Evolutionary conservation across 441 rosid species (phyloP).

Genomic region (Pelargonium fulgidum): DNA sequence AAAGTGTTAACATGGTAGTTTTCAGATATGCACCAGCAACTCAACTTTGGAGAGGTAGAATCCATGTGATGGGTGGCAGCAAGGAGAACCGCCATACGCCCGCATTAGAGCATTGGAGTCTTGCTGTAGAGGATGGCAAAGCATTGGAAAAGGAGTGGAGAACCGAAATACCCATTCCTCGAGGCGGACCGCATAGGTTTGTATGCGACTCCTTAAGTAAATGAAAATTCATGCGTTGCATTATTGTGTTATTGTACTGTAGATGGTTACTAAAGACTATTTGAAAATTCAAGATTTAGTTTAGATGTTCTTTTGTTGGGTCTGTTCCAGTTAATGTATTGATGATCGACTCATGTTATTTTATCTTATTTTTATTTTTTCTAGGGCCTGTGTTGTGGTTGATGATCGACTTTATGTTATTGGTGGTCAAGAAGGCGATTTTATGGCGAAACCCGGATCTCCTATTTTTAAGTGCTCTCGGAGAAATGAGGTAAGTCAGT

Average conservation of each 20-base stretch:
- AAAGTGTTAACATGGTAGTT: slow-evolving; percentile 6
- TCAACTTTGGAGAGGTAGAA: slow-evolving; percentile 92
- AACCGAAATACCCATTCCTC: slow-evolving; percentile 79
- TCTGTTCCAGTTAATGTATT: neutral
- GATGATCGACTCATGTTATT: neutral
- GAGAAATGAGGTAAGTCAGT: slow-evolving; percentile 55
- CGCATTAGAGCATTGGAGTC: slow-evolving; percentile 83
- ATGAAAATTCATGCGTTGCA: no score
- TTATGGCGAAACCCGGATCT: slow-evolving; percentile 97
- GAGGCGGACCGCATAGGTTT: slow-evolving; percentile 94
- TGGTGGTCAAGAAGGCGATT: slow-evolving; percentile 99
- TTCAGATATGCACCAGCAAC: slow-evolving; percentile 97
- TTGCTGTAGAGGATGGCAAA: slow-evolving; percentile 79
- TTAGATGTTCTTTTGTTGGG: slow-evolving; percentile 7
- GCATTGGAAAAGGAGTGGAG: slow-evolving; percentile 76
- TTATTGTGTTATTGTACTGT: no score
- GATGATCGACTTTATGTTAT: slow-evolving; percentile 63
- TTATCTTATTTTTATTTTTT: slow-evolving; percentile 1
- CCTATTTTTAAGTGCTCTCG: slow-evolving; percentile 93
- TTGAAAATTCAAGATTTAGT: neutral
- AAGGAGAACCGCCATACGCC: slow-evolving; percentile 84
- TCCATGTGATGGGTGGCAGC: slow-evolving; percentile 98
- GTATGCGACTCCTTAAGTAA: no score
- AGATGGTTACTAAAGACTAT: no score
- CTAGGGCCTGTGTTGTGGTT: slow-evolving; percentile 68